Evolutionary conservation across 192 early-diverging fungal genomes (phyloP).

Genomic region (Coemansia sp.): DNA sequence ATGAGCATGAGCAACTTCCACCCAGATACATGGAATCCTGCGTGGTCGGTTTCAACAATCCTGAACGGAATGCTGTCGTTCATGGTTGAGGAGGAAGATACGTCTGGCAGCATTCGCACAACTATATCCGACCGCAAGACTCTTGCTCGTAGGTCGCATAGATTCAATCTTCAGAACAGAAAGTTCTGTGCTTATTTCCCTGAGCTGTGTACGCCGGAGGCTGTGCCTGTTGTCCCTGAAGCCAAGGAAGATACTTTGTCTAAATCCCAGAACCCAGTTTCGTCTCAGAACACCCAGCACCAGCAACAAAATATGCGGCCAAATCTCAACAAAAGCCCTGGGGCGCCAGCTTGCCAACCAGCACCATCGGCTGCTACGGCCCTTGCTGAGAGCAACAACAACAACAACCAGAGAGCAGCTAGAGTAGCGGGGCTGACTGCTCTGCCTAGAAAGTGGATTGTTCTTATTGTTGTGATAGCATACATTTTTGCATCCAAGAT

Average conservation of each 20-base stretch:
- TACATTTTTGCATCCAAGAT: slow-evolving; percentile 49
- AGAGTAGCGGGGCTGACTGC: slow-evolving; percentile 21
- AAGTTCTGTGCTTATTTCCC: slow-evolving; percentile 85
- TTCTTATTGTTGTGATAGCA: slow-evolving; percentile 40
- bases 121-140: slow-evolving; percentile 74
- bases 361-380: slow-evolving; percentile 7
- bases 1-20: slow-evolving; percentile 98
- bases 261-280: neutral
- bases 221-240: slow-evolving; percentile 7
- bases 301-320: neutral
- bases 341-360: neutral
- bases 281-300: neutral
- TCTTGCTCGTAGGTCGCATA: slow-evolving; percentile 77
- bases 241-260: neutral
- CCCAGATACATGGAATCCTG: slow-evolving; percentile 92
- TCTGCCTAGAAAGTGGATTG: slow-evolving; percentile 46
- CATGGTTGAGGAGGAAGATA: slow-evolving; percentile 94
- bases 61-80: slow-evolving; percentile 94
- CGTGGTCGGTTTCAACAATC: slow-evolving; percentile 97
- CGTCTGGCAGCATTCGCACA: slow-evolving; percentile 90
- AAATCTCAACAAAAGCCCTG: neutral
- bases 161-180: slow-evolving; percentile 73
- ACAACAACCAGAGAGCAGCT: slow-evolving; percentile 11
- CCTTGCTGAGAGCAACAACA: neutral
- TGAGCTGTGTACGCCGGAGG: slow-evolving; percentile 68